A percentile compares a stretch with the other conserved stretches of the same genome.
phyloP scores from a whole-genome alignment of 306 rosid genomes.

The Trifolium fragiferum region DNA sequence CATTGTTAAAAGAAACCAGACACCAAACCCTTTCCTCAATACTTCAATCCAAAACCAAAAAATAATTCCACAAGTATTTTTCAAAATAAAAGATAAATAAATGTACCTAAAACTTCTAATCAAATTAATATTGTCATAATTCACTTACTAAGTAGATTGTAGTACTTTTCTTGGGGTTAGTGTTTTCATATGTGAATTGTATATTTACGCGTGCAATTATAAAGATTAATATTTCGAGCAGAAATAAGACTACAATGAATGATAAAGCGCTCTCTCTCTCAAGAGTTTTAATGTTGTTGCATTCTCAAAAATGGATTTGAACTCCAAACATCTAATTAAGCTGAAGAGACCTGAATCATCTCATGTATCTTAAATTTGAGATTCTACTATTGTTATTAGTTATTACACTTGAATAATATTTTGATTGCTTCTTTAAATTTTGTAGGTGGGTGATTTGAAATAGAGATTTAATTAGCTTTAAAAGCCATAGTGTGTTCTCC shows the following conservation, averaged over 20 bases:
- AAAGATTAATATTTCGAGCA: too few relatives aligned
- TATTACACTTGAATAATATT: constrained; percentile 28
- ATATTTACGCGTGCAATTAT: too few relatives aligned
- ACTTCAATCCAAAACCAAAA: constrained; percentile 9
- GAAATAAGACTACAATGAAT: too few relatives aligned
- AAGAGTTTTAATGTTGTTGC: too few relatives aligned
- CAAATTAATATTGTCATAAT: constrained; percentile 12
- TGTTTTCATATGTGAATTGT: neutral
- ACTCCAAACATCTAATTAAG: neutral
- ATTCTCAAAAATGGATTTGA: too few relatives aligned
- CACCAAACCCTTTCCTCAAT: constrained; percentile 18
- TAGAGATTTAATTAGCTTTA: constrained; percentile 52
- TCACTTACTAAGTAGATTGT: neutral
- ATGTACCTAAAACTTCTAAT: neutral
- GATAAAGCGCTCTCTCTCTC: too few relatives aligned
- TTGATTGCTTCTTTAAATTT: constrained; percentile 42
- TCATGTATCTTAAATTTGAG: constrained; percentile 22
- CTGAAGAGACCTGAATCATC: neutral
- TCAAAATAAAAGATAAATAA: neutral
- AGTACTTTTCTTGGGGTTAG: constrained; percentile 20
- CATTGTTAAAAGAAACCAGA: constrained; percentile 22
- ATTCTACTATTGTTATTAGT: constrained; percentile 43
- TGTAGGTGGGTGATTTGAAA: constrained; percentile 51
- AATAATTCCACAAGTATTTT: neutral
- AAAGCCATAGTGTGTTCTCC: constrained; percentile 48